Evolutionary conservation across 768 basidiomycete genomes (phyloP).

Genomic region (Phaffia tasmanica): DNA sequence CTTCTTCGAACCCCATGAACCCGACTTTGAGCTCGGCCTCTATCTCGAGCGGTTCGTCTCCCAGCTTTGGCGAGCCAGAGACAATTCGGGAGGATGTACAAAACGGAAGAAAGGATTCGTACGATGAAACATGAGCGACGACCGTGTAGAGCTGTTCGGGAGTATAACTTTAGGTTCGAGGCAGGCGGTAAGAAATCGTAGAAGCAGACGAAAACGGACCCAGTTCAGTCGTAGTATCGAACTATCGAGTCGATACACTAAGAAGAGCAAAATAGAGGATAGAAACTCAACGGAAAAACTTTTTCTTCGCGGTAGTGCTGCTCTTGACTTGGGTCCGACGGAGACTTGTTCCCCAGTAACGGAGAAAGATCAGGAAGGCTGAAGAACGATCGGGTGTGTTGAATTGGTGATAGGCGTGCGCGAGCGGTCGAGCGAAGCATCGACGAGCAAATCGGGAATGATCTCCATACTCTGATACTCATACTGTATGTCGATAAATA

Average conservation of each 20-base stretch:
- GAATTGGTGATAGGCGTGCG: neutral
- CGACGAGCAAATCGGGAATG: too few species aligned
- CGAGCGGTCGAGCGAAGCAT: neutral
- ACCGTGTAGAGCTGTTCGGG: conserved; percentile 68
- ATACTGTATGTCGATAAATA: too few species aligned
- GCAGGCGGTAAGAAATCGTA: neutral
- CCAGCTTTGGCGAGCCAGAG: conserved; percentile 13
- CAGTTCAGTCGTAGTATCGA: neutral
- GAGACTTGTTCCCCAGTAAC: neutral
- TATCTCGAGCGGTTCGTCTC: conserved; percentile 44
- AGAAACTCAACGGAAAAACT: conserved; percentile 1
- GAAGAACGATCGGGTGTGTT: conserved; percentile 3
- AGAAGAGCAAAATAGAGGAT: neutral
- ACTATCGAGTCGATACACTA: neutral
- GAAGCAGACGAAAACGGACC: neutral
- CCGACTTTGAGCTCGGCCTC: conserved; percentile 80
- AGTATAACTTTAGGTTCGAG: conserved; percentile 50
- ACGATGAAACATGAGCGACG: conserved; percentile 77
- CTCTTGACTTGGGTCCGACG: conserved; percentile 1
- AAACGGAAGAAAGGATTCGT: conserved; percentile 78
- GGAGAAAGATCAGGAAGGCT: conserved; percentile 1
- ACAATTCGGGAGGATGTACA: conserved; percentile 51
- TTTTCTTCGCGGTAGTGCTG: conserved; percentile 13
- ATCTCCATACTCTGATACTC: too few species aligned
- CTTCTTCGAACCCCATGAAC: conserved; percentile 75